Base-by-base conservation (phyloP, 495 filamentous ascomycete species). In the Parmelia sp. region DNA sequence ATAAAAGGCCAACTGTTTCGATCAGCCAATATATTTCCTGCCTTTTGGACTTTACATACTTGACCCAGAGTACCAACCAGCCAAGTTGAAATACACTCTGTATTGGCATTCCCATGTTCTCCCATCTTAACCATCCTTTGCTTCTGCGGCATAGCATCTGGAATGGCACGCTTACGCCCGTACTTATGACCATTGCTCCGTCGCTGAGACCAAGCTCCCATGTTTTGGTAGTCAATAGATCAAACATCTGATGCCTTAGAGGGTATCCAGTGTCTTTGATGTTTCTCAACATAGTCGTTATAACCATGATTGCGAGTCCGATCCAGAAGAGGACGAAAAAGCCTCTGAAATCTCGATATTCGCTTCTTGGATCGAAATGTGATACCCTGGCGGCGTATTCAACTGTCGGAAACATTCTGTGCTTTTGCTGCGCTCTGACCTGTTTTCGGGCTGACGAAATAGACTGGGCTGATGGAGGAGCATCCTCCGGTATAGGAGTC, bases 271-370 rank as follows among this genome's bases (percentile, higher is more conserved):
- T 97, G 70, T 97, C 93, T 73, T 93, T 96, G 70, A 94, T 85
- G 71, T 96, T 98, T 71, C 94, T 84, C 71, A 97, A 76, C 77
- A 89, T 87, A 12, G 89, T 90, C 15, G 94, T 97, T 60, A 96
- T 87, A 65, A 92, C 90, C 94, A 98, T 96, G 74, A 98, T 95
- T 60, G 91, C 89, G 62, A 98, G 77, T 8, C 89, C 91, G 57
- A 98, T 92, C 94, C 94, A 98, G 76, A 97, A 98, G 49, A 98
- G 82, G 51, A 92, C 88, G 75, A 96, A 98, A 82, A 98, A 98
- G 66, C 94, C 94, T 66, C 91, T 85, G 75, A 98, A 98, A 70
- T 98, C 90, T 63, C 86, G 85, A 68, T 97, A 95, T 69, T 96
- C 90, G 77, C 89, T 93, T 58, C 84, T 82, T 19, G 91, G 91